A percentile compares a stretch with the other conserved stretches of the same genome.
Conservation (phyloP, 2,329 filamentous ascomycete species). For the Camillea tinctor region DNA sequence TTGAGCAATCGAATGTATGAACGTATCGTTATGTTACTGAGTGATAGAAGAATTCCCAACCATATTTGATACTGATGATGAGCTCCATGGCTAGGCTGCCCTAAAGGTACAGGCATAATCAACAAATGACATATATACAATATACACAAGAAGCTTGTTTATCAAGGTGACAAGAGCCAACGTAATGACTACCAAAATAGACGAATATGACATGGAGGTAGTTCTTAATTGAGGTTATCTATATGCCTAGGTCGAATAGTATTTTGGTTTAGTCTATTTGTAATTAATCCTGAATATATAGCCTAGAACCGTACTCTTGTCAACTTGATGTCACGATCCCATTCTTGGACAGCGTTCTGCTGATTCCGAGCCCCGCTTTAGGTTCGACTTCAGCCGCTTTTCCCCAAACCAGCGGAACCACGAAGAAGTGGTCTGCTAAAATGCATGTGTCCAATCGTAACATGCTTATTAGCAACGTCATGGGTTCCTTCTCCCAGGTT, state of each 20-base stretch:
- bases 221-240: background rate
- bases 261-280: background rate
- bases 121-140: no score
- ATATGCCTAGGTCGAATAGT: background rate
- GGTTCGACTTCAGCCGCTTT: constrained; percentile 21
- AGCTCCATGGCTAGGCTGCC: no score
- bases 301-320: background rate
- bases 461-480: background rate
- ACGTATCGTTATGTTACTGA: no score
- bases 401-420: constrained; percentile 10
- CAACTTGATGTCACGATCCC: background rate
- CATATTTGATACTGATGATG: no score
- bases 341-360: background rate
- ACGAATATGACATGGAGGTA: background rate
- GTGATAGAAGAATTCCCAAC: no score
- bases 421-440: background rate
- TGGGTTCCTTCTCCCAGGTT: background rate
- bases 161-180: no score
- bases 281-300: background rate
- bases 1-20: no score
- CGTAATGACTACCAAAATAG: background rate
- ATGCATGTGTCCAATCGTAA: background rate
- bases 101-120: no score
- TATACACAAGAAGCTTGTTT: no score
- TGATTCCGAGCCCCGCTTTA: constrained; percentile 7